A percentile compares a stretch with the other conserved stretches of the same genome.
Evolutionary conservation across 208 protist genomes (phyloP).

Genomic region (Trichomonas tenax): DNA sequence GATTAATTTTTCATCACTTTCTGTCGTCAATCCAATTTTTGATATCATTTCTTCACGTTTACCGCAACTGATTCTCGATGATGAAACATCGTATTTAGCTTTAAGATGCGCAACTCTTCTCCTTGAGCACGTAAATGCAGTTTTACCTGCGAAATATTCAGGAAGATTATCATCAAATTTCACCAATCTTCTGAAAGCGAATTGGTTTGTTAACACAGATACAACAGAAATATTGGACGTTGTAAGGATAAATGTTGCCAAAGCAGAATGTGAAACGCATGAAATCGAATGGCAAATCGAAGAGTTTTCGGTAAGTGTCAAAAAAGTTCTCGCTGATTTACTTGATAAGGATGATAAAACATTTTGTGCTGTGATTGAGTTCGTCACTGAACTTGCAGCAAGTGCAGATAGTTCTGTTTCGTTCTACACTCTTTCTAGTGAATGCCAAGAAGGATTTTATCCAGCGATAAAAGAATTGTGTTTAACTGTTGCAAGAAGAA

Average conservation of each 20-base stretch:
- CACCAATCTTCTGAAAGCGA: neutral
- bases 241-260: neutral
- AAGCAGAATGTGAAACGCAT: neutral
- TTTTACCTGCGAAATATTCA: neutral
- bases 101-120: neutral
- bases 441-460: neutral
- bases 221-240: neutral
- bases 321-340: neutral
- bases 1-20: neutral
- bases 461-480: neutral
- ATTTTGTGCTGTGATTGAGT: neutral
- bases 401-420: neutral
- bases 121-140: neutral
- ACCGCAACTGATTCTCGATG: neutral
- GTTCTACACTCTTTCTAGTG: neutral
- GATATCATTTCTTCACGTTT: neutral
- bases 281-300: neutral
- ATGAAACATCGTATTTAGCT: neutral
- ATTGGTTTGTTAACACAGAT: neutral
- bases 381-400: neutral
- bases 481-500: neutral
- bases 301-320: neutral
- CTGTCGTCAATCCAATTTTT: neutral
- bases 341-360: neutral
- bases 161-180: neutral